A percentile compares a stretch with the other conserved stretches of the same genome.
Evolutionary conservation across 2,329 filamentous ascomycete genomes (phyloP).

Genomic region (Periglandula ipomoeae): DNA sequence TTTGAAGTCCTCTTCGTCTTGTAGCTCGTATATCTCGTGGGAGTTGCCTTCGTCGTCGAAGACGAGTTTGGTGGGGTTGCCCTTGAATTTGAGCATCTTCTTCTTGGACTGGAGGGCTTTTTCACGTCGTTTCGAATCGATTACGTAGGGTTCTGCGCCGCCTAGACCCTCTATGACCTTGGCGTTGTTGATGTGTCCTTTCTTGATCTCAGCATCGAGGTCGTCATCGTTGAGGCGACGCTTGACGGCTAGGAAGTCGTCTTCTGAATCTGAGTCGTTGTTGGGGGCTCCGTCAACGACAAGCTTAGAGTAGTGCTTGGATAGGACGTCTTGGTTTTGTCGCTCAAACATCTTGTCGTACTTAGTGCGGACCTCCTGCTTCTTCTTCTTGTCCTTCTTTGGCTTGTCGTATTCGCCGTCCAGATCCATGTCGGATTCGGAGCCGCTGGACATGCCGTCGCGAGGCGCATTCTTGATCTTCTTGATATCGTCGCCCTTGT

Average conservation of each 20-base stretch:
- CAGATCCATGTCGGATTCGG: conserved; percentile 47
- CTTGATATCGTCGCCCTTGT: conserved; percentile 83
- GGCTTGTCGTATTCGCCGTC: conserved; percentile 20
- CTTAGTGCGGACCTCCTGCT: conserved; percentile 76
- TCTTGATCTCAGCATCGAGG: conserved; percentile 39
- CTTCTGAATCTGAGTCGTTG: conserved; percentile 41
- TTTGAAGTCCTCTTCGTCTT: conserved; percentile 73
- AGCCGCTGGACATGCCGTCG: conserved; percentile 53
- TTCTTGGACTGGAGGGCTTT: conserved; percentile 95
- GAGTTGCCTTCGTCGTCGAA: conserved; percentile 89
- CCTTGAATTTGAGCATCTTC: conserved; percentile 83
- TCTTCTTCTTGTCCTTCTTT: conserved; percentile 47
- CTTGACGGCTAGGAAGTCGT: conserved; percentile 83
- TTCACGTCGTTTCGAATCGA: conserved; percentile 92
- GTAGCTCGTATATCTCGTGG: conserved; percentile 80
- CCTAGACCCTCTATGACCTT: conserved; percentile 60
- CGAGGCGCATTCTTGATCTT: conserved; percentile 78
- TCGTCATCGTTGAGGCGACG: conserved; percentile 69
- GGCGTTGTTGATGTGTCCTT: conserved; percentile 31
- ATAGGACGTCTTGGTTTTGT: conserved; percentile 89
- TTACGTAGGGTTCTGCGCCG: conserved; percentile 63
- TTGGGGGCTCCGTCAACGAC: conserved; percentile 55
- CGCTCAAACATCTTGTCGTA: conserved; percentile 98
- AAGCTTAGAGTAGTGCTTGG: conserved; percentile 87
- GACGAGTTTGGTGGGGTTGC: conserved; percentile 73